Evolutionary conservation across 306 rosid species (phyloP), one percentile per base, ranked within the genome.

Genomic region (Cyamopsis tetragonoloba): DNA sequence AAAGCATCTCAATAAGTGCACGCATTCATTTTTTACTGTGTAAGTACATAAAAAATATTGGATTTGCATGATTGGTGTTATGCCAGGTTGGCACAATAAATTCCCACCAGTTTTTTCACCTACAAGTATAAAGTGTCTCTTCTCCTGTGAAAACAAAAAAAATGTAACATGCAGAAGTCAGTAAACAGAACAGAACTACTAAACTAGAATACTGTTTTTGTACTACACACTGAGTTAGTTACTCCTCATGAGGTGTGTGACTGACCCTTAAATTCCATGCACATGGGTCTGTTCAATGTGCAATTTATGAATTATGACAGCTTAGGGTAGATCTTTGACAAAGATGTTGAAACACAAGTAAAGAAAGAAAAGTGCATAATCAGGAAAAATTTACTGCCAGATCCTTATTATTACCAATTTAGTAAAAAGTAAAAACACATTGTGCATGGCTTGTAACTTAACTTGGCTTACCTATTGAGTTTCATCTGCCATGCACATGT

Each of bases 221-320:
- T 18, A 4, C 12, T 30, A 41, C 43, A 41, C 43, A 37, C 32
- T 13, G 48, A 51, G 2, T 60, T 37, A 5, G 17, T 30, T 30
- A 9, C 22, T 30, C 43, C 51, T 69, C 26, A 60, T 26, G 58
- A 46, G 53, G 37, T 30, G 17, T 66, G 72, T 70, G 66, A 24
- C 38, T 34, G 27, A 7, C 38, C 27, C 42, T 64, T 28, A 49
- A 46, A 60, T 72, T 73, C 63, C 76, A 70, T 23, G 26, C 85
- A 79, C 84, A 72, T 80, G 82, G 68, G 27, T 41, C 27, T 37
- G 70, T 59, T 77, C 47, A 76, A 72, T 70, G 7, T 62, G 68
- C 3, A 77, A 43, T 70, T 76, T 54, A 77, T 14, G 61, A 43
- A 62, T 76, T 54, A 77, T 14, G 61, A 70, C 55, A 51, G 27